A percentile compares a stretch with the other conserved stretches of the same genome.
phyloP scores from a whole-genome alignment of 805 yeast species.

The Candida arabinofermentans region DNA sequence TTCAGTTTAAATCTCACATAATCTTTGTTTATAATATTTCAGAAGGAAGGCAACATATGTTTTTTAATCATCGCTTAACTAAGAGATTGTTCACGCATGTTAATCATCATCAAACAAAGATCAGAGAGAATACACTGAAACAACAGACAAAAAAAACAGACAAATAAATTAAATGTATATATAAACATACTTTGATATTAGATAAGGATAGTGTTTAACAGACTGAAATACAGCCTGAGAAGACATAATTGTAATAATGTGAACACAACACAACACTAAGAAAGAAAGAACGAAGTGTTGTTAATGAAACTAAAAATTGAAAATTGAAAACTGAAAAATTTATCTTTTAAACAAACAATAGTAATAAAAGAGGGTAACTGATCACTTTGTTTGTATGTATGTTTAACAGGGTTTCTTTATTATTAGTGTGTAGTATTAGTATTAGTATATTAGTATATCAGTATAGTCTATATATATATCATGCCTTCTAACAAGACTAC shows the following conservation, averaged over 20 bases:
- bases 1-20: too few species aligned
- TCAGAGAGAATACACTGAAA: not conserved
- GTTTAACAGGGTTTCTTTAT: too few species aligned
- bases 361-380: too few species aligned
- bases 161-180: not conserved
- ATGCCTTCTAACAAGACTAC: not conserved
- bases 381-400: too few species aligned
- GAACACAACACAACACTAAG: constrained; percentile 4
- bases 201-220: constrained; percentile 35
- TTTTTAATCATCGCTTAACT: constrained; percentile 10
- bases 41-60: constrained; percentile 12
- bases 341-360: too few species aligned
- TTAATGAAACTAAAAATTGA: not conserved
- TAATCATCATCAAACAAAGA: constrained; percentile 11
- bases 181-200: constrained; percentile 38
- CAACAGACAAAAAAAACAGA: not conserved
- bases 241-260: constrained; percentile 26
- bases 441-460: too few species aligned
- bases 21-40: constrained; percentile 3
- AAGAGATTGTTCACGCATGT: constrained; percentile 18
- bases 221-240: constrained; percentile 14
- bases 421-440: too few species aligned
- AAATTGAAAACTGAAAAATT: too few species aligned
- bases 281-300: not conserved
- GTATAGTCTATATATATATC: too few species aligned